These are phyloP conservation scores for Amphicarpaea edgeworthii DNA, from an alignment of 306 rosid species.

Conservation along the genomic window DNA sequence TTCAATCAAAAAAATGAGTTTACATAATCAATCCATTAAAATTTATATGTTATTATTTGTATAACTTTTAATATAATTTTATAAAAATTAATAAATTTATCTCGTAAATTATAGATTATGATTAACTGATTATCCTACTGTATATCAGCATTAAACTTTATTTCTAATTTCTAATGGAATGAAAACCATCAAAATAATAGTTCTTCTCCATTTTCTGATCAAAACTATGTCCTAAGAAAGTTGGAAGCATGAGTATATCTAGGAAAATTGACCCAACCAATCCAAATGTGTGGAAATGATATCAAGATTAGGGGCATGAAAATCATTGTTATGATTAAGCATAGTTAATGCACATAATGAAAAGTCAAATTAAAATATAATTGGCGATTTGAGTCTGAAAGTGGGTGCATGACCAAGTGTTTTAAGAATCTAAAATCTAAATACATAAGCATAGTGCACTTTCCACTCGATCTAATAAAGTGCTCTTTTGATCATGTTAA, in stretches of 20 bases:
- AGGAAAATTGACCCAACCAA: constrained; percentile 22
- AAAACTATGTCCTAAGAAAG: not conserved
- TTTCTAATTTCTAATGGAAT: constrained; percentile 5
- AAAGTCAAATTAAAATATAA: constrained; percentile 24
- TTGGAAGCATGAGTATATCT: not conserved
- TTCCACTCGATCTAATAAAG: constrained; percentile 31
- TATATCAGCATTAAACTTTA: too few species aligned
- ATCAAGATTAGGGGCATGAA: not conserved
- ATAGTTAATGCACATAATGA: constrained; percentile 1
- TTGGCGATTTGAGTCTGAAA: not conserved
- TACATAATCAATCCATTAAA: too few species aligned
- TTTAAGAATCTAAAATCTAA: constrained; percentile 7
- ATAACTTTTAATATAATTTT: too few species aligned
- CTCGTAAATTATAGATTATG: too few species aligned
- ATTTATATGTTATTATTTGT: too few species aligned
- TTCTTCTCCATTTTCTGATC: not conserved
- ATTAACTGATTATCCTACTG: too few species aligned
- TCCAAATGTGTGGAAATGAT: constrained; percentile 8
- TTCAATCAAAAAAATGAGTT: too few species aligned
- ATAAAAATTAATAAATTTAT: too few species aligned
- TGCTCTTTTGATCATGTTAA: not conserved
- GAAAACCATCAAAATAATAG: not conserved
- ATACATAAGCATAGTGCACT: constrained; percentile 12
- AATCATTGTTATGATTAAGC: constrained; percentile 13
- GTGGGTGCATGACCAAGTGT: constrained; percentile 36